phyloP scores from a whole-genome alignment of 2,329 filamentous ascomycete species.

The Lachnellula hyalina region DNA sequence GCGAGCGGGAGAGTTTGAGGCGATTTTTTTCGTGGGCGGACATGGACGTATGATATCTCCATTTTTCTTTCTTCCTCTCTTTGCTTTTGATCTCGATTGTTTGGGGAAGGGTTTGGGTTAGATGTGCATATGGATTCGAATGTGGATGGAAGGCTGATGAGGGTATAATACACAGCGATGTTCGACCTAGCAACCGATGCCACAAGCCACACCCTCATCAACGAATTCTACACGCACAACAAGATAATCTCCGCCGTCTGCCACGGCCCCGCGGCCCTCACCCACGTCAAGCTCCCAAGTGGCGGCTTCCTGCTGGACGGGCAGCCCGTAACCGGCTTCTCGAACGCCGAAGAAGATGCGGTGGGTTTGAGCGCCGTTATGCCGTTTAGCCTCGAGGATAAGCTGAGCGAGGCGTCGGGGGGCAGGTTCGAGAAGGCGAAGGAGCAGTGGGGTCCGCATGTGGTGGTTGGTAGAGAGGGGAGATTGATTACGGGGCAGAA shows the following conservation, averaged over 20 bases:
- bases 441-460: conserved; percentile 34
- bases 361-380: conserved; percentile 36
- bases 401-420: conserved; percentile 44
- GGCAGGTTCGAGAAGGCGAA: conserved; percentile 51
- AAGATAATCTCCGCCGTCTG: conserved; percentile 65
- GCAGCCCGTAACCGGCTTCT: conserved; percentile 55
- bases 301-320: conserved; percentile 51
- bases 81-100: too few species aligned
- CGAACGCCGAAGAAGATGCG: conserved; percentile 44
- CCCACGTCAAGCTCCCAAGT: conserved; percentile 47
- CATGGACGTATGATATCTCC: conserved; percentile 43
- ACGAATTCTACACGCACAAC: conserved; percentile 54
- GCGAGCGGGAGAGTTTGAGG: conserved; percentile 45
- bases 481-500: conserved; percentile 40
- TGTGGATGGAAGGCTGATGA: too few species aligned
- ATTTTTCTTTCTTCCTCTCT: conserved; percentile 17
- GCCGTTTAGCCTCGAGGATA: conserved; percentile 57
- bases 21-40: conserved; percentile 52
- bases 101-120: too few species aligned
- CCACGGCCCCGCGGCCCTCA: conserved; percentile 61
- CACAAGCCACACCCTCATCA: conserved; percentile 51
- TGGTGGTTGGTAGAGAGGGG: conserved; percentile 30
- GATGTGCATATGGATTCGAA: too few species aligned
- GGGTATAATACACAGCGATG: too few species aligned
- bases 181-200: conserved; percentile 43